Evolutionary conservation across 2,329 filamentous ascomycete genomes (phyloP), one percentile per base, ranked within the genome.

Genomic region (Apiospora phragmitis): DNA sequence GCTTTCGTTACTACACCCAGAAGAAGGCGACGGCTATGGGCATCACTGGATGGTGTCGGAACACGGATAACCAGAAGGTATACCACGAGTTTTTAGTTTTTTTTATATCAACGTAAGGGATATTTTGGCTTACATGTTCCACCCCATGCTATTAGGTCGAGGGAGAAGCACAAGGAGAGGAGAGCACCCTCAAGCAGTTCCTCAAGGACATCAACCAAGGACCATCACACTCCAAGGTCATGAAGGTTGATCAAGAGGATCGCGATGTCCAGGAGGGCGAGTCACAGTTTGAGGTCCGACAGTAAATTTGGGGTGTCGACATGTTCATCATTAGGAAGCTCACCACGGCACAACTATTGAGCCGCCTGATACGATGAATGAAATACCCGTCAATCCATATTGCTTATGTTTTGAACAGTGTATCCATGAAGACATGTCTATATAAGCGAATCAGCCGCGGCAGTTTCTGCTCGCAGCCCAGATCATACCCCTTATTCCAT

Each of bases 161-260:
- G 78, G 95, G 95, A 35, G 95, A 98, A 82, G 94, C 92, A 6
- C 95, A 98, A 79, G 95, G 94, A 41, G 85, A 88, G 1, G 86
- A 90, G 1, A 86, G 89, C 0, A 82, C 87, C 2, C 80, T 98
- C 35, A 82, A 90, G 68, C 88, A 90, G 70, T 92, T 98, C 74
- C 83, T 97, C 45, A 89, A 92, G 75, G 90, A 94, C 73, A 83
- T 98, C 65, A 88, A 94, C 76, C 87, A 89, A 68, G 95, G 95
- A 0, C 95, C 95, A 0, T 83, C 86, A 1, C 85, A 89, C 70
- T 91, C 95, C 1, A 88, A 88, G 32, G 95, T 98, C 0, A 89
- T 90, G 47, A 91, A 91, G 75, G 83, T 97, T 9, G 91, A 95
- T 73, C 89, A 90, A 73, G 88, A 90, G 72, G 88, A 92, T 0